Evolutionary conservation across 2,329 filamentous ascomycete genomes (phyloP), one percentile per base, ranked within the genome.

Genomic region (Trichoderma atroviride): DNA sequence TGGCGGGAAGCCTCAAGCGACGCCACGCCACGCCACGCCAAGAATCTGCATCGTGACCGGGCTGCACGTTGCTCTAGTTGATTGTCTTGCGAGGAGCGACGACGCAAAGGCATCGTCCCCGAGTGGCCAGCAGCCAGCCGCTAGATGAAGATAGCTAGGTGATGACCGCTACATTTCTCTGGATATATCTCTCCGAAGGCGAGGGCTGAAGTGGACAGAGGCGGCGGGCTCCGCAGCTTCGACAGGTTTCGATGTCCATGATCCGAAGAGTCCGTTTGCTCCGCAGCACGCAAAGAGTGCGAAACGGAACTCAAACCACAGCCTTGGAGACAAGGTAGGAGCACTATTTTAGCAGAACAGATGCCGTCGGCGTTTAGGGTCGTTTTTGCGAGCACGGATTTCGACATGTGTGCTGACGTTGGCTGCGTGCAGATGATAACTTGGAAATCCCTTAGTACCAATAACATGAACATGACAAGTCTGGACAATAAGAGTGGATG

Each of bases 31-130:
- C 40, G 7, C 62, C 35, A 7, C 14, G 14, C 52, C 40, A 56
- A 37, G 22, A 24, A 24, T 52, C 22, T 43, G 37, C 63, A 66
- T n/a, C 22, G 40, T 66, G 53, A 47, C 53, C 40, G 33, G n/a
- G 37, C 37, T n/a, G 33, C 27, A 58, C 29, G 52, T 58, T 66
- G 37, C 37, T 50, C n/a, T 65, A 57, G 62, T n/a, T 16, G 13
- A 65, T 24, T 55, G 33, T 22, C 22, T 24, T 33, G n/a, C 11
- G 27, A 66, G 9, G 19, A n/a, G 63, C 37, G 52, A 65, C 33
- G 29, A 43, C 16, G 50, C 50, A 64, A 31, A 29, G 35, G 61
- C 40, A 55, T 56, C 61, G 27, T 24, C 6, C 19, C 35, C 19
- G 27, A 58, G 24, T 57, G 63, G 63, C 53, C 47, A 53, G 29